These are phyloP conservation scores for Lecanosticta acicola DNA, from an alignment of 2,329 filamentous ascomycete genomes.

Conservation along the genomic window DNA sequence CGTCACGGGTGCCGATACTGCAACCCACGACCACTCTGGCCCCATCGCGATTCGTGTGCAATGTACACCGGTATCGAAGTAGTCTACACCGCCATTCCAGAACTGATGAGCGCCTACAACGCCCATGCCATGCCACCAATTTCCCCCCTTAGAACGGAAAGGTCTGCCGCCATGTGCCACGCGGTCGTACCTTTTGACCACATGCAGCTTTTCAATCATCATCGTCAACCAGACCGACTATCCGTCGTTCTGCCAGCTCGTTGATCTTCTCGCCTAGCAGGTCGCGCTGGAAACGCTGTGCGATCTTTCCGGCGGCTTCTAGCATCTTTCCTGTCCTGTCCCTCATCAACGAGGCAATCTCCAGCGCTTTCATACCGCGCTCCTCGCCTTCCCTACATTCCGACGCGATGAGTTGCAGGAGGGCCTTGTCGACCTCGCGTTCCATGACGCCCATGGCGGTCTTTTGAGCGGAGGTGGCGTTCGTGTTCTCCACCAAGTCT, in stretches of 20 bases:
- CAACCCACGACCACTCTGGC: too few species aligned
- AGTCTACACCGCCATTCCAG: too few species aligned
- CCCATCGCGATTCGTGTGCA: background rate
- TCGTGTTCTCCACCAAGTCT: constrained; percentile 66
- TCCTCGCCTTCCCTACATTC: constrained; percentile 94
- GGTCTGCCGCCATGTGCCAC: background rate
- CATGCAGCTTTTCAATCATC: too few species aligned
- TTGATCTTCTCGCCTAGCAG: constrained; percentile 87
- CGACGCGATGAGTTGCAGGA: constrained; percentile 79
- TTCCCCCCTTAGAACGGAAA: background rate
- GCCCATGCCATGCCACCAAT: background rate
- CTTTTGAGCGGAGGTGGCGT: constrained; percentile 59
- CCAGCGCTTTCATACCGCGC: constrained; percentile 86
- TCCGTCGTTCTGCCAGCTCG: constrained; percentile 68
- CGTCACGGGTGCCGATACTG: too few species aligned
- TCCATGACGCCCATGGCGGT: constrained; percentile 64
- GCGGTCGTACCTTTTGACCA: too few species aligned
- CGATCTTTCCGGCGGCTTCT: constrained; percentile 84
- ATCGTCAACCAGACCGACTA: constrained; percentile 57
- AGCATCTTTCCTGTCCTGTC: constrained; percentile 84
- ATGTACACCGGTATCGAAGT: background rate
- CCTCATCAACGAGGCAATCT: constrained; percentile 79
- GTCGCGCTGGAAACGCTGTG: constrained; percentile 72
- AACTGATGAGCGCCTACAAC: background rate
- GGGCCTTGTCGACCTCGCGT: constrained; percentile 80